Percentiles rank a stretch among this genome's conserved stretches.
Conservation (phyloP, 225 moss, liverwort and hornwort genomes). For the Pseudisothecium myosuroides region DNA sequence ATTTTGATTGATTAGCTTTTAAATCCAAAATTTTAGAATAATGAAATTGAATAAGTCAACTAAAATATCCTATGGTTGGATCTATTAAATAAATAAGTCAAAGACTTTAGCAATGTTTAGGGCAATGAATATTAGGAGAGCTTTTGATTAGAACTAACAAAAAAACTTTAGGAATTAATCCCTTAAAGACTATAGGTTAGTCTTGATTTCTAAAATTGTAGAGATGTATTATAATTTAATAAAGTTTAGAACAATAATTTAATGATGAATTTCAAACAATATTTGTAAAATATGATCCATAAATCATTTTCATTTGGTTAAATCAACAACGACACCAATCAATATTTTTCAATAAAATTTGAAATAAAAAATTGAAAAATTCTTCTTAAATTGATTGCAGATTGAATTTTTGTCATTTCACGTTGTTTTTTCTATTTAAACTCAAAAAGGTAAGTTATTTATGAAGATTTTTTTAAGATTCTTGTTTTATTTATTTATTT, state of each 20-base stretch:
- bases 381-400: neutral
- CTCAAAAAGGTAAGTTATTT: neutral
- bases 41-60: neutral
- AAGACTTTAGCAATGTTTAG: neutral
- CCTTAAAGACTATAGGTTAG: neutral
- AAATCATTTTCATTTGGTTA: neutral
- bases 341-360: neutral
- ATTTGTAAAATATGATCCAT: neutral
- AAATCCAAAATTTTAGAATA: neutral
- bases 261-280: neutral
- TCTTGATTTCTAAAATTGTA: neutral
- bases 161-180: neutral
- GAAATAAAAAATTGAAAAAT: no score
- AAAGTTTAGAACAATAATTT: neutral
- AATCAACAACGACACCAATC: neutral
- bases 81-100: neutral
- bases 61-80: neutral
- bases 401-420: neutral
- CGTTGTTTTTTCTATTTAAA: neutral
- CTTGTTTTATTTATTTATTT: no score
- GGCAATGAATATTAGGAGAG: neutral
- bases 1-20: neutral
- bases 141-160: neutral
- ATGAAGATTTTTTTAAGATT: no score
- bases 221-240: neutral